Evolutionary conservation across 1,284 basidiomycete genomes (phyloP).

Genomic region (Omphalotus olearius): DNA sequence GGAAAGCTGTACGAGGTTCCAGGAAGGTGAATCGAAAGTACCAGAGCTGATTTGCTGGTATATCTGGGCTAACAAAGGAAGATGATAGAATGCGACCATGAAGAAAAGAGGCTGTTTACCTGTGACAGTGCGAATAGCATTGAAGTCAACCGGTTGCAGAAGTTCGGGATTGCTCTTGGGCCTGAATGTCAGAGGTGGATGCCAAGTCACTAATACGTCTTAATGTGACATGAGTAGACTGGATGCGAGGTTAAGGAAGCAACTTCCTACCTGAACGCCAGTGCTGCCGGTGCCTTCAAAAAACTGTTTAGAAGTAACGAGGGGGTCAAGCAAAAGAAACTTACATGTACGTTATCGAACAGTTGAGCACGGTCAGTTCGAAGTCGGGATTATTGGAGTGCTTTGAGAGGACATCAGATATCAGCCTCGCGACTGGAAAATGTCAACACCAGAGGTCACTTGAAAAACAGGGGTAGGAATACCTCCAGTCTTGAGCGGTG

Average conservation of each 20-base stretch:
- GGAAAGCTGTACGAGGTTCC: slow-evolving; percentile 70
- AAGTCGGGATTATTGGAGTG: slow-evolving; percentile 67
- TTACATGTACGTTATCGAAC: slow-evolving; percentile 81
- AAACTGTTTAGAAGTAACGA: slow-evolving; percentile 2
- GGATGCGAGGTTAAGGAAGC: neutral
- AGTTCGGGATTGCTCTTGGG: slow-evolving; percentile 71
- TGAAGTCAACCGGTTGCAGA: slow-evolving; percentile 60
- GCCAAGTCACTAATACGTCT: slow-evolving; percentile 70
- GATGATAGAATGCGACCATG: neutral
- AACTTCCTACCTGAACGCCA: slow-evolving; percentile 64
- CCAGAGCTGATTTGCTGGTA: slow-evolving; percentile 68
- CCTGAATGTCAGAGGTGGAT: slow-evolving; percentile 64
- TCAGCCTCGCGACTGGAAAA: slow-evolving; percentile 65
- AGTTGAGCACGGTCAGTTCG: slow-evolving; percentile 68
- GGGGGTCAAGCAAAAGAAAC: neutral
- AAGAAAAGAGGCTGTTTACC: neutral
- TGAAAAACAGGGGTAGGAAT: slow-evolving; percentile 17
- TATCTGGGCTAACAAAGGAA: slow-evolving; percentile 36
- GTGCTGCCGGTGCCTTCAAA: slow-evolving; percentile 57
- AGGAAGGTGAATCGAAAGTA: slow-evolving; percentile 78
- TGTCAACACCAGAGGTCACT: slow-evolving; percentile 4
- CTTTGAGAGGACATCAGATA: slow-evolving; percentile 73
- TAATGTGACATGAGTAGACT: neutral
- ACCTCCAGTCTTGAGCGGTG: slow-evolving; percentile 84
- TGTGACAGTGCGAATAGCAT: slow-evolving; percentile 59